Conservation (phyloP, 1,284 basidiomycete species). For the Naganishia liquefaciens region DNA sequence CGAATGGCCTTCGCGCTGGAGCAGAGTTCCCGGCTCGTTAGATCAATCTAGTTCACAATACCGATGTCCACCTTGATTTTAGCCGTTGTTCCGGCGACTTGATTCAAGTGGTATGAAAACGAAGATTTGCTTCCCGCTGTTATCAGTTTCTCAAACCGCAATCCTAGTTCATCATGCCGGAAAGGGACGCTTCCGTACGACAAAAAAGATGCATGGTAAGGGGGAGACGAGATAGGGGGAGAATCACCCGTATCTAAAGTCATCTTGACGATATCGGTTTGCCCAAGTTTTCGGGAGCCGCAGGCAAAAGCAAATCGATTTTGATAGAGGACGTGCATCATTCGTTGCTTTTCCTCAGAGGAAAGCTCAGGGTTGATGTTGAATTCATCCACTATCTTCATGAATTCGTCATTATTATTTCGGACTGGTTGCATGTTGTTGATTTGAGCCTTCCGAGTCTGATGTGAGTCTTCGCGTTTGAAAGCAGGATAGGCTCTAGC, state of each 20-base stretch:
- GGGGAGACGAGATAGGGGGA: conserved; percentile 41
- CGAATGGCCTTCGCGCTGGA: no score
- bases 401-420: not conserved
- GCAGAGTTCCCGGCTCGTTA: no score
- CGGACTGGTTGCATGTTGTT: not conserved
- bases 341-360: not conserved
- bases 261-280: conserved; percentile 20
- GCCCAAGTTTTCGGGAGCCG: conserved; percentile 13
- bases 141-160: conserved; percentile 1
- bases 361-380: conserved; percentile 25
- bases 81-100: not conserved
- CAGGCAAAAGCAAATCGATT: conserved; percentile 17
- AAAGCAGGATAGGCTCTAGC: not conserved
- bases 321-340: conserved; percentile 7
- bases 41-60: no score
- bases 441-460: no score
- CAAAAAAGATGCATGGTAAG: conserved; percentile 41
- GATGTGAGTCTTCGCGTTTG: no score
- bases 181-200: not conserved
- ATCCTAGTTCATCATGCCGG: not conserved
- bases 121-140: not conserved
- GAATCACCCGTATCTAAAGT: conserved; percentile 29
- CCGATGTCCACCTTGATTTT: not conserved
- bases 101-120: not conserved
- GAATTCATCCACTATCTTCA: not conserved